Conservation (phyloP, 352 stramenopile species). For the Blastocystis sp. region DNA sequence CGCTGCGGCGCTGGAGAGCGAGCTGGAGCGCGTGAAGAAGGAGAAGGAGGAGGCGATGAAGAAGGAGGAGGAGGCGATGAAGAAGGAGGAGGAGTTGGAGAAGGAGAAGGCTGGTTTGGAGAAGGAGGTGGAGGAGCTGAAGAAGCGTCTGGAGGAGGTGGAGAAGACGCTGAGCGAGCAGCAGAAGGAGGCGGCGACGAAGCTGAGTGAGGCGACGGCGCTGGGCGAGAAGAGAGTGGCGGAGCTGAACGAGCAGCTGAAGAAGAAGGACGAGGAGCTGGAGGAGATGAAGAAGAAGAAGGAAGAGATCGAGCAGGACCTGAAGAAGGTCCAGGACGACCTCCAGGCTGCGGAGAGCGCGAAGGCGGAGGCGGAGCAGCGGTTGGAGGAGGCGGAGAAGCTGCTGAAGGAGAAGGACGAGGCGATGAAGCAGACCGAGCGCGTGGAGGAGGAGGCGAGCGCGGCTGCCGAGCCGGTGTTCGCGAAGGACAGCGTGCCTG, state of each 20-base stretch:
- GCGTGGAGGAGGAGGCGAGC: constrained; percentile 14
- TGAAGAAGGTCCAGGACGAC: neutral
- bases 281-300: constrained; percentile 31
- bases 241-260: neutral
- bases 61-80: neutral
- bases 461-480: neutral
- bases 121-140: constrained; percentile 25
- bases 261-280: constrained; percentile 24
- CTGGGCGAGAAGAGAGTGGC: neutral
- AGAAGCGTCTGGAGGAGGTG: neutral
- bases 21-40: constrained; percentile 8
- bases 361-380: neutral
- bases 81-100: constrained; percentile 24
- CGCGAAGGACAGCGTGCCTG: neutral
- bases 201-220: neutral
- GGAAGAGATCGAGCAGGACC: constrained; percentile 26
- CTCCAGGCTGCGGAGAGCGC: neutral
- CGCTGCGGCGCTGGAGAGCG: neutral
- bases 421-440: neutral
- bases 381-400: neutral
- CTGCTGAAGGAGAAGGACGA: neutral
- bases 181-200: neutral
- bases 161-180: neutral
- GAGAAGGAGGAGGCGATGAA: neutral
- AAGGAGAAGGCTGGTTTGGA: constrained; percentile 19